Conservation (phyloP, 2,329 filamentous ascomycete species). For the Davidsoniella neocaledoniae region DNA sequence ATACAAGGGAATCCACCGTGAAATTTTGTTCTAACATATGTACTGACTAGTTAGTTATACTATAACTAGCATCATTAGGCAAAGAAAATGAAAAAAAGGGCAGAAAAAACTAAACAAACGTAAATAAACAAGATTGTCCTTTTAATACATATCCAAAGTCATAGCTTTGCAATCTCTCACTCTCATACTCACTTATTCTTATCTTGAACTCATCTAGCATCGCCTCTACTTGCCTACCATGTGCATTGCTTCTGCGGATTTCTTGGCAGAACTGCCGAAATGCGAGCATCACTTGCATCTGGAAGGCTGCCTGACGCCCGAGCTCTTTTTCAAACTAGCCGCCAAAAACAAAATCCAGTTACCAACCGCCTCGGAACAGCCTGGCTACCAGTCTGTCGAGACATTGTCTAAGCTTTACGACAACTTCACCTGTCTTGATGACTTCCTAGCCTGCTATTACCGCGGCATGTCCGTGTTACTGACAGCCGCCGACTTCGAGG, state of each 20-base stretch:
- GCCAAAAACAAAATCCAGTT: constrained; percentile 47
- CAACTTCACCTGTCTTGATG: constrained; percentile 52
- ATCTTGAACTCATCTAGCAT: no score
- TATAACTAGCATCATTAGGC: no score
- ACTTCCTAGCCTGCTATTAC: constrained; percentile 68
- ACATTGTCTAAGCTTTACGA: constrained; percentile 47
- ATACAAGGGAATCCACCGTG: no score
- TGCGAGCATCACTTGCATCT: constrained; percentile 72
- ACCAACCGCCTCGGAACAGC: constrained; percentile 28
- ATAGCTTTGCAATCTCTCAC: no score
- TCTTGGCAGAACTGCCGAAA: constrained; percentile 53
- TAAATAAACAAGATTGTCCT: no score
- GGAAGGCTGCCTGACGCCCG: constrained; percentile 56
- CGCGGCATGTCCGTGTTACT: constrained; percentile 55
- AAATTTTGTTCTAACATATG: no score
- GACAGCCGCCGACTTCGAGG: constrained; percentile 50
- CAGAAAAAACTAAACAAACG: no score
- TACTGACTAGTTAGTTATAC: no score
- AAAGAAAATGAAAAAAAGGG: no score
- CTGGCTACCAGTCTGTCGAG: constrained; percentile 37
- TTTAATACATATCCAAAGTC: no score
- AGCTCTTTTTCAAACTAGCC: constrained; percentile 53
- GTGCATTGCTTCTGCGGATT: constrained; percentile 15
- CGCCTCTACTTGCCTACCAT: no score
- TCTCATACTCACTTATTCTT: no score